Evolutionary conservation across 106 monocot species (phyloP), one percentile per base, ranked within the genome.

Genomic region (Chionographis japonica): DNA sequence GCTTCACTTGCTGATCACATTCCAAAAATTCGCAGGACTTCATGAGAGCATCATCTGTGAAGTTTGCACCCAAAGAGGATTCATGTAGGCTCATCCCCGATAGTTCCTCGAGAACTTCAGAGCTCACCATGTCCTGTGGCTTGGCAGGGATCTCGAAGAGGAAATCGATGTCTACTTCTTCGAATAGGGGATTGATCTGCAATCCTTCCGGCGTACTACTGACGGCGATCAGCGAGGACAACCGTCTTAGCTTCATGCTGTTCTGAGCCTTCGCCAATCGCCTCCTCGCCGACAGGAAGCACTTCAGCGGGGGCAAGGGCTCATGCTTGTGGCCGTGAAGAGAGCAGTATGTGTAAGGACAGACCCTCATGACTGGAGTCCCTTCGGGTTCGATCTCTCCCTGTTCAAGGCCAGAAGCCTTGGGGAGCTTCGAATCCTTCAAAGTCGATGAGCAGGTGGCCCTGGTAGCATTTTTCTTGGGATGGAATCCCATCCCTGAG

Each of bases 371-470:
- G 15, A 67, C 72, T 1, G 89, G 80, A 38, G 77, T 80, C 35
- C 84, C 89, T 37, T 81, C 77, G 8, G 73, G 40, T 59, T 83
- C 82, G 2, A 75, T 78, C 3, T 57, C 82, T 40, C 90, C 90
- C 4, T 62, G 79, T 12, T 57, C 67, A 19, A 87, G 83, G 43
- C 89, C 84, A 46, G 89, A 67, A 75, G 70, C 61, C 13, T 65
- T 43, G 4, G 95, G 83, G 51, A 92, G 89, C 70, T 66, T 89
- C 5, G 69, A 79, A 54, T 86, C 84, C 78, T 86, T 94, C 14
- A 86, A 17, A 19, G 86, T 84, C 11, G 93, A 94, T 3, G 93
- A 94, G 53, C 93, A 89, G 11, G 86, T 94, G 0, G 89, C 78
- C 64, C 70, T 58, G 54, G 37, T 74, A 20, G 67, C 50, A 12